A percentile compares a stretch with the other conserved stretches of the same genome.
These are phyloP conservation scores for Ceratobasidium theobromae DNA, from an alignment of 1,284 basidiomycete genomes.

Conservation along the genomic window DNA sequence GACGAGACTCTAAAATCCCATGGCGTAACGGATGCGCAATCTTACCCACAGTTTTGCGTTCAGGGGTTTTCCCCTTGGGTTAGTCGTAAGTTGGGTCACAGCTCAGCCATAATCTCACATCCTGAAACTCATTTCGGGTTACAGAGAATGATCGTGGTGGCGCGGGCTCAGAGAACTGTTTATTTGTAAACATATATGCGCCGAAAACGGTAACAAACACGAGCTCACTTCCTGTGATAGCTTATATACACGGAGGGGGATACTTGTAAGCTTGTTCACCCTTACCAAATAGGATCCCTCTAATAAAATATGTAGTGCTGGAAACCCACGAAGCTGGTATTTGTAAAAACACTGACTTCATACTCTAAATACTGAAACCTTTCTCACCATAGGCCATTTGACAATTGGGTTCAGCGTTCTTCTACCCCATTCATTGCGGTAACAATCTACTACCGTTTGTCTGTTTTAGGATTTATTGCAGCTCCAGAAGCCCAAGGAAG, in stretches of 20 bases:
- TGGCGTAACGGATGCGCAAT: slow-evolving; percentile 6
- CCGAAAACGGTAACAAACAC: slow-evolving; percentile 41
- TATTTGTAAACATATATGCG: slow-evolving; percentile 50
- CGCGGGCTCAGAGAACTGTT: slow-evolving; percentile 58
- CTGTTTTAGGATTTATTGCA: slow-evolving; percentile 50
- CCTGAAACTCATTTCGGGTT: not conserved
- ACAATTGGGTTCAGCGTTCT: slow-evolving; percentile 47
- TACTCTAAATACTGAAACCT: slow-evolving; percentile 47
- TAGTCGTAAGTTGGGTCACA: not conserved
- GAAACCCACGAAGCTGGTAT: slow-evolving; percentile 18
- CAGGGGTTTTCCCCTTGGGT: not conserved
- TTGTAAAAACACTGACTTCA: not conserved
- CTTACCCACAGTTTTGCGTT: slow-evolving; percentile 14
- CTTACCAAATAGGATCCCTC: slow-evolving; percentile 24
- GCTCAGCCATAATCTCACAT: not conserved
- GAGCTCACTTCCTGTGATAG: slow-evolving; percentile 57
- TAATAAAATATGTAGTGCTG: slow-evolving; percentile 7
- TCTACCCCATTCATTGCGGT: slow-evolving; percentile 48
- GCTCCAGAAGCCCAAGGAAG: slow-evolving; percentile 48
- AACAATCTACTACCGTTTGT: slow-evolving; percentile 51
- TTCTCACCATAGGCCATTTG: slow-evolving; percentile 55
- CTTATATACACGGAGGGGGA: slow-evolving; percentile 64
- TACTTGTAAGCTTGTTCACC: slow-evolving; percentile 42
- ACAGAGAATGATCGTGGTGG: slow-evolving; percentile 58
- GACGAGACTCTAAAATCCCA: slow-evolving; percentile 35